These are phyloP conservation scores for Aspergillus fructus DNA, from an alignment of 2,329 filamentous ascomycete genomes.

Conservation along the genomic window DNA sequence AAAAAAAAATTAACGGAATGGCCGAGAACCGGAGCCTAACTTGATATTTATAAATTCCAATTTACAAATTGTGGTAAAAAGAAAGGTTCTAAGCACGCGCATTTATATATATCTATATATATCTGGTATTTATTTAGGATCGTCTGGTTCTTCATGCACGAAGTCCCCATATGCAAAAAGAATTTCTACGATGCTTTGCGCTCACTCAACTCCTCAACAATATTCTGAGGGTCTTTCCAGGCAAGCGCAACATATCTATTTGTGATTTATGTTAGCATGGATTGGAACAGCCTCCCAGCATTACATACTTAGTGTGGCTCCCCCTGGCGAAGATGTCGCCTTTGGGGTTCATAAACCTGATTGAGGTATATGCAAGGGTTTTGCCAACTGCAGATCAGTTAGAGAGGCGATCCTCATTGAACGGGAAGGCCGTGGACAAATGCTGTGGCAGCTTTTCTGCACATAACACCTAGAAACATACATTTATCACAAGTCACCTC, in stretches of 20 bases:
- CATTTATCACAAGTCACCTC: slow-evolving; percentile 67
- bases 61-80: not conserved
- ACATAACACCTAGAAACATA: slow-evolving; percentile 31
- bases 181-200: slow-evolving; percentile 7
- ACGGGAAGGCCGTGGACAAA: not conserved
- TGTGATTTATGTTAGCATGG: not conserved
- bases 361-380: slow-evolving; percentile 63
- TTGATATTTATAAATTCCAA: not conserved
- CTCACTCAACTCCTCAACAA: slow-evolving; percentile 53
- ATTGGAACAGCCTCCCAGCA: not conserved
- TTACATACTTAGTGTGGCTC: slow-evolving; percentile 63
- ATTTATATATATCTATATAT: not conserved
- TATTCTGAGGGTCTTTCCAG: slow-evolving; percentile 64
- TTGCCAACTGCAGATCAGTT: slow-evolving; percentile 55
- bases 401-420: not conserved
- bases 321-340: slow-evolving; percentile 63
- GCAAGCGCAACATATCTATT: slow-evolving; percentile 57
- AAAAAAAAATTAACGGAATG: not conserved
- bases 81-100: not conserved
- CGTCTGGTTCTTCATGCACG: not conserved
- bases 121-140: not conserved
- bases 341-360: slow-evolving; percentile 60
- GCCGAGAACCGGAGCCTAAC: not conserved
- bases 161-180: not conserved
- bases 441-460: not conserved